Evolutionary conservation across 495 filamentous ascomycete genomes (phyloP).

Genomic region (Penicillium steckii): DNA sequence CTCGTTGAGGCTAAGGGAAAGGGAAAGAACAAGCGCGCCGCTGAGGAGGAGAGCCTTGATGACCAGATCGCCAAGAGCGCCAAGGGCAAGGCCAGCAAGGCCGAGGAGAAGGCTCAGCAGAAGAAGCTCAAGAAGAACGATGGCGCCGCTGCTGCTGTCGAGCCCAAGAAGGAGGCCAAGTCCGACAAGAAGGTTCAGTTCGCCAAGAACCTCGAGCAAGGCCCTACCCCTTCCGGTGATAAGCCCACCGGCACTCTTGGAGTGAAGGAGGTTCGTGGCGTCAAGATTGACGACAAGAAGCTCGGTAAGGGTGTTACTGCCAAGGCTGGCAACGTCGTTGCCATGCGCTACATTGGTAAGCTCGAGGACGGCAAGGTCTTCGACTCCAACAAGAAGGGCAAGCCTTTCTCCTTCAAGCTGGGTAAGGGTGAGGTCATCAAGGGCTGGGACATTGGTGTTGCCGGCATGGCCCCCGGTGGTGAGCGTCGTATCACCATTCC

Average conservation of each 20-base stretch:
- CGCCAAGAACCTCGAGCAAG: constrained; percentile 96
- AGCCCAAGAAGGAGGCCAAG: constrained; percentile 48
- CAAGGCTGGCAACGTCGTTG: constrained; percentile 82
- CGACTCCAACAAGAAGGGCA: constrained; percentile 95
- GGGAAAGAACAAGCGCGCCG: constrained; percentile 87
- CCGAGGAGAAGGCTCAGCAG: constrained; percentile 82
- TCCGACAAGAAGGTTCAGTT: constrained; percentile 97
- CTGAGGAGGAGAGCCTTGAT: constrained; percentile 67
- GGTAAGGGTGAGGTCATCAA: constrained; percentile 95
- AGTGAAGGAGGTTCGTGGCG: constrained; percentile 76
- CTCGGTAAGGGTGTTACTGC: constrained; percentile 74
- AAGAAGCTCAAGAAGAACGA: constrained; percentile 99
- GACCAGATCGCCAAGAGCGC: constrained; percentile 73
- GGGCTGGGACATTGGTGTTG: constrained; percentile 94
- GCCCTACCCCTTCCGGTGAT: constrained; percentile 71
- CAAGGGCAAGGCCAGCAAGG: constrained; percentile 50
- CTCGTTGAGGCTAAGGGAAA: constrained; percentile 72
- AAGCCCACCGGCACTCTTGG: constrained; percentile 58
- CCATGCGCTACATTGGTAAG: constrained; percentile 98
- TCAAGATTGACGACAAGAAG: constrained; percentile 95
- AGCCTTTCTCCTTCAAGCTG: constrained; percentile 92
- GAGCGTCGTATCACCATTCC: constrained; percentile 92
- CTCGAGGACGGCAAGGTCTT: constrained; percentile 89
- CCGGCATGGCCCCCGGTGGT: constrained; percentile 87
- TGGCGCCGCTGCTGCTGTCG: constrained; percentile 69